Percentiles rank a stretch among this genome's conserved stretches.
Conservation (phyloP, 2,329 filamentous ascomycete genomes). For the Trichoderma guizhouense region DNA sequence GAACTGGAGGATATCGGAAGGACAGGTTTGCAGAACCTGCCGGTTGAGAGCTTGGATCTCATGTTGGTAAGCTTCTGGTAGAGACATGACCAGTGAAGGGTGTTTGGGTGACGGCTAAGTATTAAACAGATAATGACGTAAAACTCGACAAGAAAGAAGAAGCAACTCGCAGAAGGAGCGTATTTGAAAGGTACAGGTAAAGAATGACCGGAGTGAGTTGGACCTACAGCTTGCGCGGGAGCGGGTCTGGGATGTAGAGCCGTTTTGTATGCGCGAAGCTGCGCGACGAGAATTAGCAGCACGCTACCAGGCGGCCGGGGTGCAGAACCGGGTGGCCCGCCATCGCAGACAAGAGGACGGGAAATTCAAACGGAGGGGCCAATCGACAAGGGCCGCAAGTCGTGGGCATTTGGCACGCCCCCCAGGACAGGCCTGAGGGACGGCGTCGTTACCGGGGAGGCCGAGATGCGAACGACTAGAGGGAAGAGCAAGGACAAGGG, state of each 20-base stretch:
- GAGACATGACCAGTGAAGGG: slow-evolving; percentile 35
- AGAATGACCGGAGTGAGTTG: slow-evolving; percentile 13
- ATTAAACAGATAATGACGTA: slow-evolving; percentile 13
- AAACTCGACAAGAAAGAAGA: slow-evolving; percentile 8
- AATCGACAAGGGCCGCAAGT: slow-evolving; percentile 14
- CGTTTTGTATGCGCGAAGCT: slow-evolving; percentile 19
- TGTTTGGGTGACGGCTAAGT: neutral
- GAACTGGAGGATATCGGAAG: slow-evolving; percentile 65
- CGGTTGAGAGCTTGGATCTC: slow-evolving; percentile 62
- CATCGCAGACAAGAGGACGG: slow-evolving; percentile 15
- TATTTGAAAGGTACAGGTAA: slow-evolving; percentile 8
- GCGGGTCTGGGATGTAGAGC: slow-evolving; percentile 15
- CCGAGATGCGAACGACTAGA: slow-evolving; percentile 18
- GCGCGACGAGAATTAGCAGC: slow-evolving; percentile 16
- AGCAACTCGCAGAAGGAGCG: slow-evolving; percentile 15
- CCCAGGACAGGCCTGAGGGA: neutral
- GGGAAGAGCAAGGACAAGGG: slow-evolving; percentile 14
- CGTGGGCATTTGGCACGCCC: slow-evolving; percentile 15
- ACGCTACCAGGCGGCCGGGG: slow-evolving; percentile 17
- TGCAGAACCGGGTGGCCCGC: slow-evolving; percentile 16
- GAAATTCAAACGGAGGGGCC: slow-evolving; percentile 17
- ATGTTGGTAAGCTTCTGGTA: slow-evolving; percentile 55
- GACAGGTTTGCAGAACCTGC: slow-evolving; percentile 56
- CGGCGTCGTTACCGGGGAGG: slow-evolving; percentile 19
- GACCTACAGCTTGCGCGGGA: slow-evolving; percentile 19